Percentiles rank a stretch among this genome's conserved stretches.
Conservation (phyloP, 495 filamentous ascomycete species). For the Hypoxylon subgilvum region DNA sequence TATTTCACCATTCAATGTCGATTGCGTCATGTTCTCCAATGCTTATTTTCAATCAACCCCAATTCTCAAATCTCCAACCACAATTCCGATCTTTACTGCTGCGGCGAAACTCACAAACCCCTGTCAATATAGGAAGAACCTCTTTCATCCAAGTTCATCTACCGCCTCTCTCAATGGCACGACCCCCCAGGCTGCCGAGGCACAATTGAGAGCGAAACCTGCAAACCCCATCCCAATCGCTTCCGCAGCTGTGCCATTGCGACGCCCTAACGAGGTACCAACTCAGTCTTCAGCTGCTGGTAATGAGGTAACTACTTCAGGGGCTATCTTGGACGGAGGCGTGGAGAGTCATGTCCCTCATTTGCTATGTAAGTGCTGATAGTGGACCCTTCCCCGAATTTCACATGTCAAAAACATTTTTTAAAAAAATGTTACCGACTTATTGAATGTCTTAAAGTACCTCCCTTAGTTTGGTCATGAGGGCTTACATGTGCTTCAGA, state of each 20-base stretch:
- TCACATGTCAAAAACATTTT: slow-evolving; percentile 34
- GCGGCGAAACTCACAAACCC: slow-evolving; percentile 34
- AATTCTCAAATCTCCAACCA: slow-evolving; percentile 21
- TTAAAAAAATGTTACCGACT: no score
- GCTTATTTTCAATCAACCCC: slow-evolving; percentile 7
- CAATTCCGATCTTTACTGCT: slow-evolving; percentile 19
- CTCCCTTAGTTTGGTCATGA: slow-evolving; percentile 21
- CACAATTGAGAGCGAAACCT: slow-evolving; percentile 45
- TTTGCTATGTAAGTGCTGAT: slow-evolving; percentile 61
- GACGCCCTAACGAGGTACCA: slow-evolving; percentile 38
- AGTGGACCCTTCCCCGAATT: slow-evolving; percentile 22
- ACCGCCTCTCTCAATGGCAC: slow-evolving; percentile 20
- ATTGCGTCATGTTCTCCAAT: slow-evolving; percentile 26
- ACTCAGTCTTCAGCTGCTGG: slow-evolving; percentile 39
- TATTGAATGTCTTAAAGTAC: slow-evolving; percentile 21
- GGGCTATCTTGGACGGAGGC: slow-evolving; percentile 34
- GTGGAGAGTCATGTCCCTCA: slow-evolving; percentile 62
- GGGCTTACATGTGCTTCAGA: slow-evolving; percentile 44
- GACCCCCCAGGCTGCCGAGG: slow-evolving; percentile 46
- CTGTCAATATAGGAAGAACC: slow-evolving; percentile 48
- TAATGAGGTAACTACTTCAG: slow-evolving; percentile 39
- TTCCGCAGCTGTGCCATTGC: slow-evolving; percentile 31
- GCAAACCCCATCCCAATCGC: slow-evolving; percentile 42
- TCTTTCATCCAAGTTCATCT: slow-evolving; percentile 41
- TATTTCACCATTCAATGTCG: slow-evolving; percentile 13